Base-by-base conservation (phyloP, 768 basidiomycete species). In the Lanmaoa pseudosensibilis region DNA sequence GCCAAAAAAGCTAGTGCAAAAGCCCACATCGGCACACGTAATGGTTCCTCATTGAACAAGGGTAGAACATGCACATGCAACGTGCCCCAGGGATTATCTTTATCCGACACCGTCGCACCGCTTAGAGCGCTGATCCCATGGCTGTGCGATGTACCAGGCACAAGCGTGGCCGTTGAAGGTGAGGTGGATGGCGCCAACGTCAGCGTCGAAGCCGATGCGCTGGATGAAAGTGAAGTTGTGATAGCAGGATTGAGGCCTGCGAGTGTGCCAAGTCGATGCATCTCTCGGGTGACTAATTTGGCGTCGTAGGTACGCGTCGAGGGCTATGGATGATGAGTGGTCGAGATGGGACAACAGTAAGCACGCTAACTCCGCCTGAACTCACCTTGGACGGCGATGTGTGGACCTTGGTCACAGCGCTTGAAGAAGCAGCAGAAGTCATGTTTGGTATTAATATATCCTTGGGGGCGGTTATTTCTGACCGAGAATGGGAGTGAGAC, bases 61-160 rank as follows among this genome's bases (percentile, higher is more conserved):
- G 94, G 94, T 4, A 98, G 75, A 34, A 97, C 88, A 68, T 92
- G 86, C 33, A 95, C 85, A 70, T 94, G 91, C 21, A 98, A 74
- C 23, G 84, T 76, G 47, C 84, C 83, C 93, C 93, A 96, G 12
- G 94, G 90, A 62, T 76, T 77, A 44, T 92, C 90, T 11, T 79
- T 74, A 3, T 79, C 75, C 1, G 78, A 70, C 12, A 75, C 72
- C 2, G 77, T 50, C 18, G 57, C 32, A 47, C 61, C 34, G 46
- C 61, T 47, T 33, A 68, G 13, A 25, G 65, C 19, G 30, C 55
- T 65, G 30, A 70, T 59, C 12, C 62, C 64, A 45, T 63, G 66
- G 50, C 47, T 58, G 46, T 64, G 77, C 2, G 80, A 71, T 74
- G 64, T 68, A 60, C 59, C 75, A 74, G 71, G 60, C 13, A 58